Conservation (phyloP, 2,329 filamentous ascomycete genomes). For the Pleurostoma richardsiae region DNA sequence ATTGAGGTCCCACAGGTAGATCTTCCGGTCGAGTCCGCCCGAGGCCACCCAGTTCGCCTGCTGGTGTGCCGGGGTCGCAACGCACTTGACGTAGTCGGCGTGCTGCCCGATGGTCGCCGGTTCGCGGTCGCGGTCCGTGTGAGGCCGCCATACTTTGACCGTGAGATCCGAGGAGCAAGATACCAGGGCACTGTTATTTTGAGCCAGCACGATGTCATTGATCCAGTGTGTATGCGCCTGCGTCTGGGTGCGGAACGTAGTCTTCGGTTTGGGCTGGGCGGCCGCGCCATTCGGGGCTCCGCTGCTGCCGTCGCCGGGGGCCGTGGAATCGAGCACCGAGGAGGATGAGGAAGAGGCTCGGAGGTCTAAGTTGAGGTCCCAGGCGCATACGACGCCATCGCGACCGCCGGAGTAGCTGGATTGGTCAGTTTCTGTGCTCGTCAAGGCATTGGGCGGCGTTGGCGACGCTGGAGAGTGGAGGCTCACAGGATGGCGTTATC, state of each 20-base stretch:
- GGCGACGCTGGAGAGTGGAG: conserved; percentile 4
- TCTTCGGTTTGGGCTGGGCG: conserved; percentile 38
- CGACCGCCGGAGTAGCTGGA: conserved; percentile 88
- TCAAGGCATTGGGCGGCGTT: conserved; percentile 14
- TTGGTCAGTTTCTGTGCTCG: background rate
- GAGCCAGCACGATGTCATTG: conserved; percentile 81
- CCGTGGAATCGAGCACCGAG: conserved; percentile 15
- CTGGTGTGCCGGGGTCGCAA: conserved; percentile 63
- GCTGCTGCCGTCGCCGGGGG: conserved; percentile 16
- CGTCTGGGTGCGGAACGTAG: conserved; percentile 55
- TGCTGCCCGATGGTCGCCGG: conserved; percentile 85
- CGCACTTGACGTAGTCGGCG: conserved; percentile 92
- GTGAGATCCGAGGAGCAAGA: conserved; percentile 92
- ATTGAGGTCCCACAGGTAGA: conserved; percentile 89
- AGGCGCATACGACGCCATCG: conserved; percentile 93
- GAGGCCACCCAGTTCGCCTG: conserved; percentile 81
- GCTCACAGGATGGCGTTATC: conserved; percentile 81
- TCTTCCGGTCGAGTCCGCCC: conserved; percentile 86
- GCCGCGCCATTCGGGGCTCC: conserved; percentile 20
- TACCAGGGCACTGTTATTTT: conserved; percentile 73
- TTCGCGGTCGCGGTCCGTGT: conserved; percentile 58
- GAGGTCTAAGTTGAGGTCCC: conserved; percentile 77
- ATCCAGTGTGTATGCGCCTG: conserved; percentile 92
- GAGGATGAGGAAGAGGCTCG: conserved; percentile 15
- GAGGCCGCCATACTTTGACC: conserved; percentile 87